Base-by-base conservation (phyloP, 2,329 filamentous ascomycete genomes). In the Balansia obtecta region DNA sequence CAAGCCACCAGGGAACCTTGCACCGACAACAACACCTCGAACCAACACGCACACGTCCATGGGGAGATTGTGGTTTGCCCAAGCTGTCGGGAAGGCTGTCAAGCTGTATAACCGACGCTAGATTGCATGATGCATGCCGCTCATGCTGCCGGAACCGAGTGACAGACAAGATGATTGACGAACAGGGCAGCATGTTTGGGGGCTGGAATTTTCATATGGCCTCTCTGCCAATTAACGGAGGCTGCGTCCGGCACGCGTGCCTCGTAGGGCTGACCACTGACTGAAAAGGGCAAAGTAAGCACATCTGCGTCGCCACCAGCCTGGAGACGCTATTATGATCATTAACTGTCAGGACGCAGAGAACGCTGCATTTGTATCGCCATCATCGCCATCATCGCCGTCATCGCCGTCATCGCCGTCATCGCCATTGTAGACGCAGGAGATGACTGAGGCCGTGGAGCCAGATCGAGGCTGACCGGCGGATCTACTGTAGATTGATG, bases 201-300 rank as follows among this genome's bases (percentile, higher is more conserved):
- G 50, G 50, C 46, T 16, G 48, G 38, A 40, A 27, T 27, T 7
- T 27, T 27, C 27, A 27, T 16, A 50, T 27, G 42, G 20, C 39
- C 38, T 30, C 15, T 37, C 49, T 50, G 49, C 49, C 45, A 47
- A 47, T 44, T 30, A 22, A n/a, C 30, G 2, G 49, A 30, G 13
- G 22, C 46, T 22, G 41, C 32, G 20, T 44, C 45, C 44, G 50
- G 45, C 49, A 51, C 37, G 18, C 16, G 45, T 46, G 27, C 41
- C 50, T 45, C 11, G 51, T 50, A 52, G 48, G 51, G 51, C 51
- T 52, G 51, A 52, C 34, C 32, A 44, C 45, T 41, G 33, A 20
- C 37, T 42, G 32, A 13, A 40, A 38, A 10, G 7, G 20, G 46
- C 27, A 30, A 52, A 41, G 34, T 27, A 51, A 48, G 50, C 41